phyloP scores from a whole-genome alignment of 2,329 filamentous ascomycete species.

The Lasiodiplodia hormozganensis region DNA sequence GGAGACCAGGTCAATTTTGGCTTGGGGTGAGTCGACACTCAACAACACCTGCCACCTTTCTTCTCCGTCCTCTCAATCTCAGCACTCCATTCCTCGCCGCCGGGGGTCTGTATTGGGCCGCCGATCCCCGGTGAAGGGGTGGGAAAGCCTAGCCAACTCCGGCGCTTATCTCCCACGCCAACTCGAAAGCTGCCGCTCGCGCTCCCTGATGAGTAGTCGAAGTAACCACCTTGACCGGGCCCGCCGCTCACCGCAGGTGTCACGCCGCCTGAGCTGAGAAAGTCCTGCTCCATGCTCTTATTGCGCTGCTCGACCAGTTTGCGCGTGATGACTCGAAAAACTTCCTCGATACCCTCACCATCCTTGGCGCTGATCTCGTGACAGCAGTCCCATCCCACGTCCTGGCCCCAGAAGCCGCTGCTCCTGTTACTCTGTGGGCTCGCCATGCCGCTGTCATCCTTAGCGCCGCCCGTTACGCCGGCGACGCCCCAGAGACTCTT shows the following conservation, averaged over 20 bases:
- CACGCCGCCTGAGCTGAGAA: constrained; percentile 50
- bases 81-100: constrained; percentile 44
- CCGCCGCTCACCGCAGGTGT: constrained; percentile 53
- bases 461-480: constrained; percentile 34
- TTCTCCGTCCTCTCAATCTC: constrained; percentile 42
- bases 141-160: constrained; percentile 71
- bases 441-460: constrained; percentile 52
- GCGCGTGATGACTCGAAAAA: constrained; percentile 88
- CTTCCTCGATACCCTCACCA: constrained; percentile 94
- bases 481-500: constrained; percentile 37
- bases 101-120: constrained; percentile 37
- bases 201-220: constrained; percentile 55
- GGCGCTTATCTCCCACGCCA: constrained; percentile 66
- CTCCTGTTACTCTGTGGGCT: constrained; percentile 60
- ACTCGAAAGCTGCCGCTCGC: constrained; percentile 66
- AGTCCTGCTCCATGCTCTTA: constrained; percentile 60
- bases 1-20: not conserved
- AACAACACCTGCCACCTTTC: constrained; percentile 47
- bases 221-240: constrained; percentile 50
- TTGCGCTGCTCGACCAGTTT: constrained; percentile 79
- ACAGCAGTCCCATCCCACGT: constrained; percentile 95
- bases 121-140: constrained; percentile 44
- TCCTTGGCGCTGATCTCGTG: constrained; percentile 96
- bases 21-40: not conserved
- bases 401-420: constrained; percentile 87